A percentile compares a stretch with the other conserved stretches of the same genome.
phyloP scores from a whole-genome alignment of 192 early-diverging fungal species.

The Piromyces finnis region DNA sequence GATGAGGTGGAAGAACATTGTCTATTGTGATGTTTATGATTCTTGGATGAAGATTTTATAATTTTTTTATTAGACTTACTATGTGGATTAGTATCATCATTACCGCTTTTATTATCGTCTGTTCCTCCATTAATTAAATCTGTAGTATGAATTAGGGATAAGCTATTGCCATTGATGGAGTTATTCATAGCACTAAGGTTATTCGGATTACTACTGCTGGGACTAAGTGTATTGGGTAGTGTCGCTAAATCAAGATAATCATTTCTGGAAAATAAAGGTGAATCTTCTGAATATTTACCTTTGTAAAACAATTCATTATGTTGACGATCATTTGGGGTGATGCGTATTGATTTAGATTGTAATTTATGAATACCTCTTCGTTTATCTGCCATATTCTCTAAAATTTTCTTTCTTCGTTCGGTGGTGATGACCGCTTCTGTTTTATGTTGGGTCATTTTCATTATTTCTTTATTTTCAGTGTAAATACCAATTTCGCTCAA shows the following conservation, averaged over 20 bases:
- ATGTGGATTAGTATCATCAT: neutral
- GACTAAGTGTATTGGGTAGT: neutral
- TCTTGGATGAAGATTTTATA: neutral
- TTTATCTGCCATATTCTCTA: constrained; percentile 1
- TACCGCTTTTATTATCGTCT: neutral
- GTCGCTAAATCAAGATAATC: neutral
- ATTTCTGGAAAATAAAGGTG: neutral
- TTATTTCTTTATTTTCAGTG: neutral
- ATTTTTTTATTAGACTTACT: neutral
- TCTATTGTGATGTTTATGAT: neutral
- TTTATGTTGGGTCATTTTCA: neutral
- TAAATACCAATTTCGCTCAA: constrained; percentile 8
- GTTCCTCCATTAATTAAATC: neutral
- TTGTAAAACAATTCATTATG: neutral
- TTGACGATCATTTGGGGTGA: neutral
- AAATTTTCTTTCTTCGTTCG: neutral
- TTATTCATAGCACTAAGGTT: neutral
- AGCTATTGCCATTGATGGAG: neutral
- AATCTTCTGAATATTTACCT: neutral
- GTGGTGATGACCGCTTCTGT: neutral
- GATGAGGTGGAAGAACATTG: neutral
- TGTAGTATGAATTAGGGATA: neutral
- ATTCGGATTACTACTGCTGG: neutral
- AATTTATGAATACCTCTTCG: neutral
- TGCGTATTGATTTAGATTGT: neutral